phyloP scores from a whole-genome alignment of 1,284 basidiomycete genomes.

The Coniferiporia weirii region DNA sequence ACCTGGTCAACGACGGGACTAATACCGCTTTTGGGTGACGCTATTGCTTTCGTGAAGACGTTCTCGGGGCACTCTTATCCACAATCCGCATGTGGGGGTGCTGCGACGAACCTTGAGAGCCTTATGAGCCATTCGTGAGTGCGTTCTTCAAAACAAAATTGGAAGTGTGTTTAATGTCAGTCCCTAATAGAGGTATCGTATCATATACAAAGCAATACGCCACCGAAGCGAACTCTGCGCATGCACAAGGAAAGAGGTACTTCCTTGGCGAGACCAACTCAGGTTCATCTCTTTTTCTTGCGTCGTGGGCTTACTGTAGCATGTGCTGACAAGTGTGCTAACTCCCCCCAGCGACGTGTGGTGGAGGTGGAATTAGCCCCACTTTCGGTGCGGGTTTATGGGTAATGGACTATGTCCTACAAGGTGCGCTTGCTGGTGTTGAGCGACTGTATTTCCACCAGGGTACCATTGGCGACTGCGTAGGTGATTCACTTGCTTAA shows the following conservation, averaged over 20 bases:
- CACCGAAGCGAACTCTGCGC: conserved; percentile 34
- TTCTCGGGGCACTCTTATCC: conserved; percentile 41
- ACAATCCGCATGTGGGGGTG: conserved; percentile 39
- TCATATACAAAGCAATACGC: conserved; percentile 34
- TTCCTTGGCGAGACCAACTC: conserved; percentile 45
- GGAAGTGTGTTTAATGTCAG: not conserved
- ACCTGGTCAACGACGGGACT: conserved; percentile 34
- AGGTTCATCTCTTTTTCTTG: conserved; percentile 23
- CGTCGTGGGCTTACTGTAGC: not conserved
- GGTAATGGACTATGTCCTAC: conserved; percentile 43
- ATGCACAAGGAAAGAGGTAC: conserved; percentile 32
- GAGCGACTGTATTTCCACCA: conserved; percentile 43
- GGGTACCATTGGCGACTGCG: conserved; percentile 39
- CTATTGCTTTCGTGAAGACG: conserved; percentile 31
- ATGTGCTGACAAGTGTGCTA: not conserved
- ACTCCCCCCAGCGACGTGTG: conserved; percentile 33
- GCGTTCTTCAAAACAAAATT: not conserved
- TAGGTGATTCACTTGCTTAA: conserved; percentile 21
- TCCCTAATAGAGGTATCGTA: conserved; percentile 30
- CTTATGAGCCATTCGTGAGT: conserved; percentile 40
- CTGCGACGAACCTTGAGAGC: conserved; percentile 34
- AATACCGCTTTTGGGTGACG: conserved; percentile 32
- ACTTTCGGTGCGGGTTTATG: conserved; percentile 42
- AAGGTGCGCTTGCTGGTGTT: conserved; percentile 35
- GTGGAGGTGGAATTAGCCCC: conserved; percentile 39